Percentiles rank a stretch among this genome's conserved stretches.
phyloP scores from a whole-genome alignment of 2,329 filamentous ascomycete species.

The Penicillium sp. region DNA sequence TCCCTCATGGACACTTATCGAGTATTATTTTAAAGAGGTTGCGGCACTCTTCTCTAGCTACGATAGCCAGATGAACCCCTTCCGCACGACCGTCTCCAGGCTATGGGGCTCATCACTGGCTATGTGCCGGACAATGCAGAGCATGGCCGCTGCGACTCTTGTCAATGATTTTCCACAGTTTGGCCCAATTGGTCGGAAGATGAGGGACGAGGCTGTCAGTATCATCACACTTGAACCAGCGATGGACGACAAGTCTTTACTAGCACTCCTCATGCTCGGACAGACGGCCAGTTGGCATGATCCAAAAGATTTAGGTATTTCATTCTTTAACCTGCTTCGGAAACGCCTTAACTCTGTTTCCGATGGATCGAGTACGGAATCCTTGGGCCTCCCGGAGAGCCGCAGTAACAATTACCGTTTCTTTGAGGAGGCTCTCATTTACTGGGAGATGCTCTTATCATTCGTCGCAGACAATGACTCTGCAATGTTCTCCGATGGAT shows the following conservation, averaged over 20 bases:
- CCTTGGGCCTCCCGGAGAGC: conserved; percentile 14
- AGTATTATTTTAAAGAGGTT: conserved; percentile 65
- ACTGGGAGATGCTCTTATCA: conserved; percentile 61
- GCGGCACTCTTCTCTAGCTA: conserved; percentile 65
- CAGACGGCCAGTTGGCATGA: conserved; percentile 63
- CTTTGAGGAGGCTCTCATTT: conserved; percentile 57
- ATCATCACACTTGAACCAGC: conserved; percentile 50
- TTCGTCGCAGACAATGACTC: conserved; percentile 51
- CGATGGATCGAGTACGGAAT: conserved; percentile 17
- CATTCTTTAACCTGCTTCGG: conserved; percentile 48
- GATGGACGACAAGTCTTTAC: conserved; percentile 55
- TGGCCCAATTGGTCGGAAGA: conserved; percentile 50
- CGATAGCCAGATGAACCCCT: conserved; percentile 63
- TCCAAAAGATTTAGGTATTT: conserved; percentile 54
- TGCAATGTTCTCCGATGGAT: conserved; percentile 24
- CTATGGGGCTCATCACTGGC: conserved; percentile 60
- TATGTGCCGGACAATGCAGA: conserved; percentile 62
- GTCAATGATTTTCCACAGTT: conserved; percentile 59
- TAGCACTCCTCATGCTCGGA: conserved; percentile 61
- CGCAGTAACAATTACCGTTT: conserved; percentile 51
- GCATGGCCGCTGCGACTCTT: conserved; percentile 63
- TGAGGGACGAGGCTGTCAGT: conserved; percentile 54
- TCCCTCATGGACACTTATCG: conserved; percentile 57
- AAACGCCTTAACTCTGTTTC: conserved; percentile 45
- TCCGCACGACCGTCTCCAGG: conserved; percentile 58